Conservation (phyloP, 208 protist genomes). For the Acanthamoeba triangularis region DNA sequence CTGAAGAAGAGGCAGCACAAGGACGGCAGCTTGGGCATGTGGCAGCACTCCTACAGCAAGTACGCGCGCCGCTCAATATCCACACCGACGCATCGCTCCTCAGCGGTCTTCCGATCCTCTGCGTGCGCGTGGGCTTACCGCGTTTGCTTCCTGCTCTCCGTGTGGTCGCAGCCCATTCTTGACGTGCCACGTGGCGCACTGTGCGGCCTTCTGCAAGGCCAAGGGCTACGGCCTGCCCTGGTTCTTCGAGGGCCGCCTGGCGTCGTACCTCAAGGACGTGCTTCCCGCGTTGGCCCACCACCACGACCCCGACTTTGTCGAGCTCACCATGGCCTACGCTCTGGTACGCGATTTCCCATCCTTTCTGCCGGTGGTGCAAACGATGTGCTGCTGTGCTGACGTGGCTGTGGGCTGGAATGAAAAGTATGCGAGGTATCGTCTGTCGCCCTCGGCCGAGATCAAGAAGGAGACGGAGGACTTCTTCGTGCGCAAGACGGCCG, state of each 20-base stretch:
- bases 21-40: conserved; percentile 39
- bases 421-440: conserved; percentile 53
- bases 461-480: conserved; percentile 67
- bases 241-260: conserved; percentile 55
- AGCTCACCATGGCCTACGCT: conserved; percentile 47
- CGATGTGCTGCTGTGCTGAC: neutral
- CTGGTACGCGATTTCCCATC: neutral
- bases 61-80: neutral
- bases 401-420: neutral
- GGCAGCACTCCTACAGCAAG: conserved; percentile 6
- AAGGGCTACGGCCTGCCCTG: conserved; percentile 67
- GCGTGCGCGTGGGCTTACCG: too few relatives aligned
- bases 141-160: neutral
- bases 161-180: neutral
- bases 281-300: neutral
- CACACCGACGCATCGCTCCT: neutral
- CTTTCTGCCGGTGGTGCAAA: neutral
- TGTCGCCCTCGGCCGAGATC: conserved; percentile 12
- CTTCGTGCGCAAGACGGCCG: conserved; percentile 29
- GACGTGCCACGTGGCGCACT: conserved; percentile 58
- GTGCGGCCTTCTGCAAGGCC: conserved; percentile 62
- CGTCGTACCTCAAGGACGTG: conserved; percentile 65
- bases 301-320: neutral
- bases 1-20: conserved; percentile 62
- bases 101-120: neutral